Evolutionary conservation across 1,284 basidiomycete genomes (phyloP).

Genomic region (Ceratobasidium sp.): DNA sequence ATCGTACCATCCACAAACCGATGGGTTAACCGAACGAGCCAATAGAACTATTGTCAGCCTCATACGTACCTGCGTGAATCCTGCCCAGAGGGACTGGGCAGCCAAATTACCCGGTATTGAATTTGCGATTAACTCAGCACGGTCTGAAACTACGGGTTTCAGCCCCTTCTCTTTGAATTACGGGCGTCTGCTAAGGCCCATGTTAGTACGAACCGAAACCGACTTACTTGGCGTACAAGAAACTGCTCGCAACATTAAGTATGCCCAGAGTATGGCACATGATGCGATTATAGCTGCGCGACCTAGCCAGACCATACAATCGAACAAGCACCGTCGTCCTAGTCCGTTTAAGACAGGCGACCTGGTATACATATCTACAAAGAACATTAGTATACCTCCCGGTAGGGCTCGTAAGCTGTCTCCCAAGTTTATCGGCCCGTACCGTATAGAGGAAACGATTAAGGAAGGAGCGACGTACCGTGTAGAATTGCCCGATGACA

Average conservation of each 20-base stretch:
- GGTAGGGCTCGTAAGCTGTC: slow-evolving; percentile 38
- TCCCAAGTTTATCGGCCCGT: slow-evolving; percentile 48
- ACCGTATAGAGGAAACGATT: neutral
- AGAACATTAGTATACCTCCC: slow-evolving; percentile 5
- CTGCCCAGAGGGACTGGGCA: slow-evolving; percentile 13
- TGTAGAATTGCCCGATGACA: slow-evolving; percentile 44
- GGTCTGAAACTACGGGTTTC: slow-evolving; percentile 9
- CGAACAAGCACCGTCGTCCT: neutral
- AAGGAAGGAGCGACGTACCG: slow-evolving; percentile 21
- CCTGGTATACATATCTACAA: slow-evolving; percentile 13
- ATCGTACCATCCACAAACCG: slow-evolving; percentile 1
- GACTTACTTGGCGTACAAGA: slow-evolving; percentile 12
- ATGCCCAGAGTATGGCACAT: slow-evolving; percentile 11
- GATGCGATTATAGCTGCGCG: slow-evolving; percentile 31
- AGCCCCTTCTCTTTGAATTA: slow-evolving; percentile 11
- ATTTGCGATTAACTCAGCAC: slow-evolving; percentile 22
- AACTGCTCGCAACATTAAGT: neutral
- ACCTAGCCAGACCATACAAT: slow-evolving; percentile 11
- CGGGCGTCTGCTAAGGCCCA: neutral
- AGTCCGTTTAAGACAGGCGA: neutral
- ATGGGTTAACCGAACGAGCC: neutral
- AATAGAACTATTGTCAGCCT: slow-evolving; percentile 1
- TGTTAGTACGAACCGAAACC: slow-evolving; percentile 2
- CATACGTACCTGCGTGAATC: neutral
- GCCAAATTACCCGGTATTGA: neutral